A percentile compares a stretch with the other conserved stretches of the same genome.
phyloP scores from a whole-genome alignment of 208 protist genomes.

The Trypanosoma avium region DNA sequence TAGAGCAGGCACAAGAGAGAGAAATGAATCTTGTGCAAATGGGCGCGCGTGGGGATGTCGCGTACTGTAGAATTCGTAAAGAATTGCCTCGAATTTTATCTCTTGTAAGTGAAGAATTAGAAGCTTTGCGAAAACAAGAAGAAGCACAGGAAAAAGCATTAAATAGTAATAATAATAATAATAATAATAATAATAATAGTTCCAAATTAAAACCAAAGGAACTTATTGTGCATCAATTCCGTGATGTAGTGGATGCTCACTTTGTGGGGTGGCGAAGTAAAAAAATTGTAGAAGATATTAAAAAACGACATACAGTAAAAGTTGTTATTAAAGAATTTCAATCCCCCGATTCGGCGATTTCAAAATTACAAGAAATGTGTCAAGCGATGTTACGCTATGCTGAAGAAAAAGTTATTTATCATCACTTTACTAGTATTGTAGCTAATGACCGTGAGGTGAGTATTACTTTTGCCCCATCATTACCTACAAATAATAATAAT shows the following conservation, averaged over 20 bases:
- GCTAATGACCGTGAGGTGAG: conserved; percentile 76
- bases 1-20: conserved; percentile 59
- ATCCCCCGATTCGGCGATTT: conserved; percentile 56
- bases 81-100: conserved; percentile 60
- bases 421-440: conserved; percentile 83
- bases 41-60: conserved; percentile 60
- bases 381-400: conserved; percentile 67
- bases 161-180: not conserved
- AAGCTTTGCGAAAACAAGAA: conserved; percentile 24
- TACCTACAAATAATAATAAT: too few relatives aligned
- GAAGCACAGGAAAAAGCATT: conserved; percentile 21
- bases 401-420: conserved; percentile 54
- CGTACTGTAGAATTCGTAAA: conserved; percentile 80
- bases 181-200: conserved; percentile 22
- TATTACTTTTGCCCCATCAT: conserved; percentile 62
- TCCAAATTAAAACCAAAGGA: too few relatives aligned
- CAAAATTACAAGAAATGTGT: conserved; percentile 84
- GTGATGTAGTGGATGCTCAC: conserved; percentile 85
- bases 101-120: conserved; percentile 67
- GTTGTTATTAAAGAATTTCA: conserved; percentile 85
- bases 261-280: conserved; percentile 90
- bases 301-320: conserved; percentile 74
- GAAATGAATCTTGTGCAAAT: conserved; percentile 86
- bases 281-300: conserved; percentile 80
- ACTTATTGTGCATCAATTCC: conserved; percentile 77